These are phyloP conservation scores for Theobroma cacao DNA, from an alignment of 345 rosid species.

Conservation along the genomic window DNA sequence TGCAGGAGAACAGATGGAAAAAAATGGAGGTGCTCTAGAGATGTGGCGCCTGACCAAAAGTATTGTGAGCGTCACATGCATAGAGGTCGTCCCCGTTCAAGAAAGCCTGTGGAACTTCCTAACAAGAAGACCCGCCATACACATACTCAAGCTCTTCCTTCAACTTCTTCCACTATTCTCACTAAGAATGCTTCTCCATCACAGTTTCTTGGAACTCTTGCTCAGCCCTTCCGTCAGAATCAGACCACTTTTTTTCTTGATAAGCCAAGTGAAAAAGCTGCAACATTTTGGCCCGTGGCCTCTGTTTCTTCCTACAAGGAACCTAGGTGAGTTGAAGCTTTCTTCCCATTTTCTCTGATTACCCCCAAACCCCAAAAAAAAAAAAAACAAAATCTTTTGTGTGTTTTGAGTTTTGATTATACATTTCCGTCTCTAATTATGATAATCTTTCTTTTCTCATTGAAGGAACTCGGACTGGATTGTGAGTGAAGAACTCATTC, in stretches of 20 bases:
- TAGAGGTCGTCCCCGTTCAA: conserved; percentile 96
- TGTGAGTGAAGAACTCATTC: conserved; percentile 30
- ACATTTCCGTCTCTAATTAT: not conserved
- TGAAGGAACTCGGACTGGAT: conserved; percentile 38
- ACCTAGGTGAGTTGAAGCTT: conserved; percentile 26
- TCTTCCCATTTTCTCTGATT: not conserved
- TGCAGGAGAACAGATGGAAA: conserved; percentile 86
- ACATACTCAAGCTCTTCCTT: conserved; percentile 2
- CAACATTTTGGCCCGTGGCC: conserved; percentile 15
- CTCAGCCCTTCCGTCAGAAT: conserved; percentile 14
- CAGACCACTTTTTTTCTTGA: conserved; percentile 2
- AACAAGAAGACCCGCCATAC: conserved; percentile 30
- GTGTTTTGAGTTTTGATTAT: not conserved
- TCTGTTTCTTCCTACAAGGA: conserved; percentile 23
- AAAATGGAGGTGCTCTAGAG: conserved; percentile 90
- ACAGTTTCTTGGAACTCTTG: conserved; percentile 7
- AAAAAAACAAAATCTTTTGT: not conserved
- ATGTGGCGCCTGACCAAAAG: conserved; percentile 66
- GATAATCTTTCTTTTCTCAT: not conserved
- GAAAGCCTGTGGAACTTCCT: conserved; percentile 90
- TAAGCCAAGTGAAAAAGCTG: conserved; percentile 18
- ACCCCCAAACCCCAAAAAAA: not conserved
- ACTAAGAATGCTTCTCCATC: conserved; percentile 14
- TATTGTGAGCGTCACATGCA: conserved; percentile 87
- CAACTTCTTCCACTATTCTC: conserved; percentile 8